Evolutionary conservation across 2,329 filamentous ascomycete genomes (phyloP).

Genomic region (Sporothrix euskadiensis): DNA sequence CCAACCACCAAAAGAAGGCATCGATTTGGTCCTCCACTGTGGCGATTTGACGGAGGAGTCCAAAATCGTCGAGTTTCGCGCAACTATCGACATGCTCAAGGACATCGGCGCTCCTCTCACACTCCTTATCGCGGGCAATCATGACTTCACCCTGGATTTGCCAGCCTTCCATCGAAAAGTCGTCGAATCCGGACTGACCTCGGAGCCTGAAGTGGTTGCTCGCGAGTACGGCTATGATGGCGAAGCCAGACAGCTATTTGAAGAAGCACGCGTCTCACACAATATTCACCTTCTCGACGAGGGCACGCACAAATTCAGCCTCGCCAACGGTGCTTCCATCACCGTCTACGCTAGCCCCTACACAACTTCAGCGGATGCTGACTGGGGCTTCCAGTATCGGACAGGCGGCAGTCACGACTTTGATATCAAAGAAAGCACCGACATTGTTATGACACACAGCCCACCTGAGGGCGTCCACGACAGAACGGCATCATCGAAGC

Average conservation of each 20-base stretch:
- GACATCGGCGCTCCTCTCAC: conserved; percentile 52
- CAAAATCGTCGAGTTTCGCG: conserved; percentile 44
- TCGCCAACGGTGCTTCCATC: conserved; percentile 53
- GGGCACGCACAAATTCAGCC: conserved; percentile 47
- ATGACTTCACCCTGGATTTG: conserved; percentile 49
- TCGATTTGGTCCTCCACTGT: conserved; percentile 55
- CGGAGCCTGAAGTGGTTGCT: conserved; percentile 33
- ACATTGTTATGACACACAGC: conserved; percentile 58
- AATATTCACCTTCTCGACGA: conserved; percentile 53
- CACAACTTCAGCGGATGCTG: conserved; percentile 47
- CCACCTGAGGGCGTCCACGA: conserved; percentile 56
- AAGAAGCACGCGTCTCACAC: conserved; percentile 37
- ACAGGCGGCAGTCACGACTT: conserved; percentile 43
- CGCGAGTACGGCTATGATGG: conserved; percentile 45
- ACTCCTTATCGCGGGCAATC: conserved; percentile 57
- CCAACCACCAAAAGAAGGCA: conserved; percentile 28
- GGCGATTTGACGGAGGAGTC: conserved; percentile 53
- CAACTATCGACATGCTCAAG: conserved; percentile 47
- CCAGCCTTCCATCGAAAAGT: conserved; percentile 39
- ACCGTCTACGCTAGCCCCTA: conserved; percentile 56
- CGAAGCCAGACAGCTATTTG: conserved; percentile 44
- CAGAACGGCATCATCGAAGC: conserved; percentile 37
- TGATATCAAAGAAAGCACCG: conserved; percentile 40
- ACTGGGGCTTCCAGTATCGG: conserved; percentile 54
- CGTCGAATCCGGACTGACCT: conserved; percentile 12